phyloP scores from a whole-genome alignment of 2,329 filamentous ascomycete genomes.

The Cryphonectria nitschkei region DNA sequence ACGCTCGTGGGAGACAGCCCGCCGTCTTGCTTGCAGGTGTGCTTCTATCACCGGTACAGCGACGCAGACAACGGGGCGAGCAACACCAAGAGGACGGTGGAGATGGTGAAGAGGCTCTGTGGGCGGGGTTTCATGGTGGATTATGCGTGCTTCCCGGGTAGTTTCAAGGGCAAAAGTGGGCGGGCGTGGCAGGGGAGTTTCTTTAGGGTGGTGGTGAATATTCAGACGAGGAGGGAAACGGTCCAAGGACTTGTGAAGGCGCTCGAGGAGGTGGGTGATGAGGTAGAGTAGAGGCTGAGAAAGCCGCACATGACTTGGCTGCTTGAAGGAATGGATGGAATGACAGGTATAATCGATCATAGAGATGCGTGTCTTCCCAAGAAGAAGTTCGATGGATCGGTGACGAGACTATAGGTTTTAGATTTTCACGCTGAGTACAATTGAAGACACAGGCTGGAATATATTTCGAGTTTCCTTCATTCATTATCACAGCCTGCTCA shows the following conservation, averaged over 20 bases:
- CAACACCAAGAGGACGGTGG: constrained; percentile 55
- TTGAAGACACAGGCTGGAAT: neutral
- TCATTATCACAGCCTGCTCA: neutral
- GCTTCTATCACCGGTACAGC: constrained; percentile 78
- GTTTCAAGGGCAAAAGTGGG: neutral
- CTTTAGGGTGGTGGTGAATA: constrained; percentile 63
- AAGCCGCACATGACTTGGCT: neutral
- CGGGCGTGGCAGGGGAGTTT: constrained; percentile 50
- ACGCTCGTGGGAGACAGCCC: constrained; percentile 74
- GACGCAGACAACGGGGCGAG: constrained; percentile 45
- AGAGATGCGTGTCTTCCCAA: neutral
- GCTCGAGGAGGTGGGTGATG: constrained; percentile 50
- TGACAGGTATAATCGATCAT: neutral
- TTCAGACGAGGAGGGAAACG: constrained; percentile 56
- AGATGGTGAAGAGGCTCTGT: constrained; percentile 53
- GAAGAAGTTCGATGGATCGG: neutral
- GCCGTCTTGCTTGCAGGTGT: constrained; percentile 89
- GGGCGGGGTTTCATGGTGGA: constrained; percentile 62
- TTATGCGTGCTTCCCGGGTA: constrained; percentile 57
- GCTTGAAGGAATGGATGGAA: neutral
- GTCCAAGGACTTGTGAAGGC: constrained; percentile 58
- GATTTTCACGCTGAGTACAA: neutral
- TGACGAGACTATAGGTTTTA: neutral
- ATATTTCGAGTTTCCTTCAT: neutral
- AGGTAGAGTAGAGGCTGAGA: constrained; percentile 27